Percentiles rank a stretch among this genome's conserved stretches.
These are phyloP conservation scores for Xylaria telfairii DNA, from an alignment of 495 filamentous ascomycete genomes.

Conservation along the genomic window DNA sequence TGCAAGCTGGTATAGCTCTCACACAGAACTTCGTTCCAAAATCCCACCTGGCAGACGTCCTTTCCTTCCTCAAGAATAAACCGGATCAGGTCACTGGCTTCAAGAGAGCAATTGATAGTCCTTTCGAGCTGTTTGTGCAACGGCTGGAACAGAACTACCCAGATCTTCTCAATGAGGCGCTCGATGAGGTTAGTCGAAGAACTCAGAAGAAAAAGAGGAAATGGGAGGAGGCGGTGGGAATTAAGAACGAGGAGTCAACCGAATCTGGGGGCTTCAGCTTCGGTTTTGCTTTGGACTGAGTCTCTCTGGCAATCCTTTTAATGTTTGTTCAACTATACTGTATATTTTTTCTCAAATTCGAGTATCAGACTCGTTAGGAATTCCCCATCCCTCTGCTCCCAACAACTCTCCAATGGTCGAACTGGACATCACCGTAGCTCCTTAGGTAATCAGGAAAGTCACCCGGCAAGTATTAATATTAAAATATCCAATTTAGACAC, in stretches of 20 bases:
- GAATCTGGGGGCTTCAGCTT: slow-evolving; percentile 76
- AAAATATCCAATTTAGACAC: not conserved
- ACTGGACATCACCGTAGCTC: not conserved
- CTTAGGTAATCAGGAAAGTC: not conserved
- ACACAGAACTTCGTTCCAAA: slow-evolving; percentile 96
- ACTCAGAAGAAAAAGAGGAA: slow-evolving; percentile 73
- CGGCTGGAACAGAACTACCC: slow-evolving; percentile 69
- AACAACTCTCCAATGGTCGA: not conserved
- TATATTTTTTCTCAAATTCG: not conserved
- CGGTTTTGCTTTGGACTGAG: slow-evolving; percentile 59
- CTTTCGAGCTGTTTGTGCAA: slow-evolving; percentile 77
- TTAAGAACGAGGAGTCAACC: slow-evolving; percentile 49
- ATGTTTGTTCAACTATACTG: not conserved
- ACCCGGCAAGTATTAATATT: not conserved
- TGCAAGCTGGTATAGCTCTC: slow-evolving; percentile 87
- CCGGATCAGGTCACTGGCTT: slow-evolving; percentile 88
- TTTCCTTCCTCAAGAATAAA: slow-evolving; percentile 85
- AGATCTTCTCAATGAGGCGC: slow-evolving; percentile 66
- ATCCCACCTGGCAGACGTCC: slow-evolving; percentile 71
- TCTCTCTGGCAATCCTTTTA: not conserved
- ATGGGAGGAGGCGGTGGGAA: slow-evolving; percentile 79
- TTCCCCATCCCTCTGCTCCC: not conserved
- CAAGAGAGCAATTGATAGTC: slow-evolving; percentile 70
- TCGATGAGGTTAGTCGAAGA: slow-evolving; percentile 68
- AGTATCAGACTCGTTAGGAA: not conserved